Evolutionary conservation across 2,329 filamentous ascomycete species (phyloP).

Genomic region (Colletotrichum plurivorum): DNA sequence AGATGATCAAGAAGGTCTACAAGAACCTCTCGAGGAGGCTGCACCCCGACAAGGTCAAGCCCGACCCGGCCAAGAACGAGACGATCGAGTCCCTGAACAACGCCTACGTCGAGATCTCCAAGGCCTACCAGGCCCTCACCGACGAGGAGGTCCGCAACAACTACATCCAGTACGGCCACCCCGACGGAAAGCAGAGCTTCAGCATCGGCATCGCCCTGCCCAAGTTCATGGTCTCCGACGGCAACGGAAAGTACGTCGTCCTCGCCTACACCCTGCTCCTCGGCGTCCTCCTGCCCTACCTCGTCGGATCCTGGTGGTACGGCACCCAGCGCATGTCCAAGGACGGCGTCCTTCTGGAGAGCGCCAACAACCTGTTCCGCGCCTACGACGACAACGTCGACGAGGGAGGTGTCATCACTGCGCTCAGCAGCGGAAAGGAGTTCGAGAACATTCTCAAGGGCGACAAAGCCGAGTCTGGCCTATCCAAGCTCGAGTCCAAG

Average conservation of each 20-base stretch:
- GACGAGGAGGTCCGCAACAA: constrained; percentile 98
- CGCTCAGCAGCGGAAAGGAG: constrained; percentile 89
- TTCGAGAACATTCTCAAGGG: constrained; percentile 83
- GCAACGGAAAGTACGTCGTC: constrained; percentile 95
- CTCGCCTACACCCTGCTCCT: constrained; percentile 90
- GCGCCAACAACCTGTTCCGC: constrained; percentile 93
- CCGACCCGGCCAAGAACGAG: constrained; percentile 89
- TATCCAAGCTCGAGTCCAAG: constrained; percentile 87
- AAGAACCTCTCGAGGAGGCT: constrained; percentile 86
- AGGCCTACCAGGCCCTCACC: constrained; percentile 97
- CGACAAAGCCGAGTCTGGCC: constrained; percentile 82
- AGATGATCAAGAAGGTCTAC: constrained; percentile 93
- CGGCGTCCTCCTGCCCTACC: constrained; percentile 90
- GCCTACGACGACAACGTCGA: constrained; percentile 91
- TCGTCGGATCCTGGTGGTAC: constrained; percentile 99
- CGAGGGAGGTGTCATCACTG: constrained; percentile 83
- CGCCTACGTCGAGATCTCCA: constrained; percentile 93
- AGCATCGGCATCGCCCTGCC: constrained; percentile 98
- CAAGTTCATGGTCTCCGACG: constrained; percentile 91
- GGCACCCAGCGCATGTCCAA: constrained; percentile 93
- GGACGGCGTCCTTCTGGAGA: constrained; percentile 93
- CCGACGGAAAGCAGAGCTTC: constrained; percentile 97
- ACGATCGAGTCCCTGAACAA: constrained; percentile 88
- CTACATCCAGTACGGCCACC: constrained; percentile 95
- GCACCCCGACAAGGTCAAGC: constrained; percentile 93